These are phyloP conservation scores for Salvia hispanica DNA, from an alignment of 257 asterid genomes.

Conservation along the genomic window DNA sequence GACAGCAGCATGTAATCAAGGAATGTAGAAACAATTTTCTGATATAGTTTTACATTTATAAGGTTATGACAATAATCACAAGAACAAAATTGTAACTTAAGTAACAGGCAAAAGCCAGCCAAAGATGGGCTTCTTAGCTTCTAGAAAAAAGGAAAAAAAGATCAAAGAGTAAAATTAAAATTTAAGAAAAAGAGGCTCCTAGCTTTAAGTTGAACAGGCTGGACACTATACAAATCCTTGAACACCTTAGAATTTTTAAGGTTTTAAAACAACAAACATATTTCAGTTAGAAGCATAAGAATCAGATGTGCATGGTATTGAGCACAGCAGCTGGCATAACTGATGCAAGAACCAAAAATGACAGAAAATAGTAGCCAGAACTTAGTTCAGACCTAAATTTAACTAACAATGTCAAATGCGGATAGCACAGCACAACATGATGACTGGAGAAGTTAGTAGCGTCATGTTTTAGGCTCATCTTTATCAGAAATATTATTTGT, in stretches of 20 bases:
- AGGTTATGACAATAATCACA: not conserved
- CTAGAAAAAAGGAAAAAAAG: too few relatives aligned
- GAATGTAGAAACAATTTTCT: too few relatives aligned
- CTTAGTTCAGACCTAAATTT: constrained; percentile 28
- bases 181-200: not conserved
- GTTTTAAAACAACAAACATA: constrained; percentile 1
- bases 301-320: constrained; percentile 13
- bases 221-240: not conserved
- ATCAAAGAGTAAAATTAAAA: too few relatives aligned
- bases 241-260: constrained; percentile 1
- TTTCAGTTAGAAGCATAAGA: not conserved
- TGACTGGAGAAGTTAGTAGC: not conserved
- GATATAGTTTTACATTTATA: too few relatives aligned
- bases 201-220: not conserved
- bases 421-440: constrained; percentile 21
- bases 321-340: constrained; percentile 1
- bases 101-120: not conserved
- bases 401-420: constrained; percentile 22
- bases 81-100: not conserved
- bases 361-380: constrained; percentile 12
- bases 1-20: too few relatives aligned
- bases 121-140: not conserved
- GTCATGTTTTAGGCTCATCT: constrained; percentile 37
- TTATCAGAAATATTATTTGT: constrained; percentile 42
- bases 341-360: constrained; percentile 25